A percentile compares a stretch with the other conserved stretches of the same genome.
Conservation (phyloP, 116 monocot genomes). For the Iris pallida region DNA sequence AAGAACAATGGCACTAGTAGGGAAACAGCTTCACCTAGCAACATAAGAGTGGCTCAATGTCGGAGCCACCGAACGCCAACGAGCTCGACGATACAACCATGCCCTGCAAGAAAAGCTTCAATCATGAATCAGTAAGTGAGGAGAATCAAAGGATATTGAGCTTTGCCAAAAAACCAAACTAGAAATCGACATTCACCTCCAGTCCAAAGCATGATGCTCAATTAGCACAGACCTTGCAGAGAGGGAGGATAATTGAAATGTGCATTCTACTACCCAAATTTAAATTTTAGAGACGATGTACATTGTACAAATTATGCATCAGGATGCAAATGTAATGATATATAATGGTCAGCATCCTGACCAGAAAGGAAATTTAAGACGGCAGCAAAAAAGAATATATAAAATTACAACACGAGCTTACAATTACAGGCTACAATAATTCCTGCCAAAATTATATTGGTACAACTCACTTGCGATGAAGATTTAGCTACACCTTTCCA, state of each 20-base stretch:
- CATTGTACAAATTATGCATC: conserved; percentile 12
- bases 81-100: no score
- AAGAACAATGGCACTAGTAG: no score
- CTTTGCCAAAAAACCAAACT: no score
- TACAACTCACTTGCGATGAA: not conserved
- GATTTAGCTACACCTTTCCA: not conserved
- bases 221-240: no score
- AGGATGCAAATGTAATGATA: not conserved
- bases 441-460: not conserved
- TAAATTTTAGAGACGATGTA: not conserved
- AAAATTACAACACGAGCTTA: not conserved
- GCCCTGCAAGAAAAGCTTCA: not conserved
- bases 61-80: no score
- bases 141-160: no score
- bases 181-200: no score
- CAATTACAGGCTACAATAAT: conserved; percentile 6
- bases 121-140: not conserved
- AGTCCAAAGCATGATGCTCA: no score
- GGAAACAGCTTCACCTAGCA: no score
- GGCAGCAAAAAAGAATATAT: conserved; percentile 3
- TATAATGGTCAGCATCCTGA: conserved; percentile 5
- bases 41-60: no score
- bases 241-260: no score
- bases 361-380: not conserved
- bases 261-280: no score